phyloP scores from a whole-genome alignment of 176 grass and related monocot species.

The Aegilops speltoides region DNA sequence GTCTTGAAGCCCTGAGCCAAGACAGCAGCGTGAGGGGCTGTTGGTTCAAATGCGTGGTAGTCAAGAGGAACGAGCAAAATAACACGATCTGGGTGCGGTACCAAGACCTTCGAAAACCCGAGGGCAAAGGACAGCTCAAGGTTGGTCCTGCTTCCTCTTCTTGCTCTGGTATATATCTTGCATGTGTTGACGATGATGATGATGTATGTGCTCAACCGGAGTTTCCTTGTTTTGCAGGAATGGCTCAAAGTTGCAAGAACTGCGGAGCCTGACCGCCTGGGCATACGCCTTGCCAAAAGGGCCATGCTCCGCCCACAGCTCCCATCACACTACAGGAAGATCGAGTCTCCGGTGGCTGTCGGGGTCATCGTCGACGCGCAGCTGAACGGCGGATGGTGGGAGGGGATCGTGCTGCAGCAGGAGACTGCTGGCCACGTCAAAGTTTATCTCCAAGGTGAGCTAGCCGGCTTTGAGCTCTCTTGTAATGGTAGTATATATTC shows the following conservation, averaged over 20 bases:
- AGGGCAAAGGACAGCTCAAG: slow-evolving; percentile 39
- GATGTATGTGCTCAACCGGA: no score
- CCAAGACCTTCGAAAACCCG: slow-evolving; percentile 46
- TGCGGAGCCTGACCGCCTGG: slow-evolving; percentile 38
- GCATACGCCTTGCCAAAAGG: slow-evolving; percentile 45
- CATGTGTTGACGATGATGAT: background rate
- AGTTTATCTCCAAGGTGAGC: slow-evolving; percentile 64
- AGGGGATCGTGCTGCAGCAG: slow-evolving; percentile 51
- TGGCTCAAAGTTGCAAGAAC: slow-evolving; percentile 41
- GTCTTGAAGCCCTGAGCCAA: slow-evolving; percentile 52
- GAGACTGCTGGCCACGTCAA: slow-evolving; percentile 18
- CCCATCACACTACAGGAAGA: background rate
- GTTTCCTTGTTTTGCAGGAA: slow-evolving; percentile 39
- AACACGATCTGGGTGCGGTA: slow-evolving; percentile 54
- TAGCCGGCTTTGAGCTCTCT: background rate
- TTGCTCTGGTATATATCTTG: background rate
- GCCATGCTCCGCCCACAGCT: slow-evolving; percentile 42
- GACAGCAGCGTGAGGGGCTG: slow-evolving; percentile 72
- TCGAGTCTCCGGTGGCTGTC: background rate
- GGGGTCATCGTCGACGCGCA: slow-evolving; percentile 53
- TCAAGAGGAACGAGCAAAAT: slow-evolving; percentile 8
- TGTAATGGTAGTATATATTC: no score
- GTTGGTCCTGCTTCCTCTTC: slow-evolving; percentile 17
- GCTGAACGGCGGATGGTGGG: slow-evolving; percentile 67
- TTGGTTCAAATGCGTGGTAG: slow-evolving; percentile 59